Evolutionary conservation across 2,329 filamentous ascomycete species (phyloP), one percentile per base, ranked within the genome.

Genomic region (Sphaerulina musiva): DNA sequence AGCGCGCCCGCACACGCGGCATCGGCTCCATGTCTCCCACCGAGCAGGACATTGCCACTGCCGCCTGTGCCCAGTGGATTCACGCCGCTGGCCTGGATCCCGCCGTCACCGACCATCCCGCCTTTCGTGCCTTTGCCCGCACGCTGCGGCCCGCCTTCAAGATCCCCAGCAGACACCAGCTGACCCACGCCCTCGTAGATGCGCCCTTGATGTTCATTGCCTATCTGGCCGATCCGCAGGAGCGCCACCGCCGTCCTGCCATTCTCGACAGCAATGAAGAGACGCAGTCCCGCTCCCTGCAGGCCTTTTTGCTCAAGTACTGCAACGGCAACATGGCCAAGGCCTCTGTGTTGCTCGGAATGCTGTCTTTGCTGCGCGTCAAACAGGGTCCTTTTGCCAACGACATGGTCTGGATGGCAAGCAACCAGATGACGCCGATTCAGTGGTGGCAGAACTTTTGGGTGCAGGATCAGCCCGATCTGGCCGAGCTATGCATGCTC

Each of bases 361-460:
- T 62, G 53, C 55, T 62, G 14, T 62, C 60, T 12, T 47, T 62
- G 11, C 59, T 62, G n/a, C 51, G 60, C 4, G 57, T 61, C 43
- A 62, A 61, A 50, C 57, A 59, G 38, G 60, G 60, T 1, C 59
- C 59, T 0, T 62, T 62, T 45, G 54, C 50, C 47, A 62, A 62
- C 32, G 57, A 62, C 38, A 61, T 62, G 60, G 41, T 61, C 39
- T 62, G 60, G 60, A 59, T 62, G 51, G 60, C 60, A 2, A 58
- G 56, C n/a, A 54, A 62, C 12, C 60, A 62, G 36, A 59, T 62
- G 55, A 57, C 57, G 1, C 57, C 60, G 0, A 61, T 62, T 36
- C 59, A 60, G 32, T 62, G 60, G 60, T 62, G 60, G 60, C 59
- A 61, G 52, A 59, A 62, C 34, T 62, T 62, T 50, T 61, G 60